phyloP scores from a whole-genome alignment of 345 rosid species.

The Hibiscus syriacus region DNA sequence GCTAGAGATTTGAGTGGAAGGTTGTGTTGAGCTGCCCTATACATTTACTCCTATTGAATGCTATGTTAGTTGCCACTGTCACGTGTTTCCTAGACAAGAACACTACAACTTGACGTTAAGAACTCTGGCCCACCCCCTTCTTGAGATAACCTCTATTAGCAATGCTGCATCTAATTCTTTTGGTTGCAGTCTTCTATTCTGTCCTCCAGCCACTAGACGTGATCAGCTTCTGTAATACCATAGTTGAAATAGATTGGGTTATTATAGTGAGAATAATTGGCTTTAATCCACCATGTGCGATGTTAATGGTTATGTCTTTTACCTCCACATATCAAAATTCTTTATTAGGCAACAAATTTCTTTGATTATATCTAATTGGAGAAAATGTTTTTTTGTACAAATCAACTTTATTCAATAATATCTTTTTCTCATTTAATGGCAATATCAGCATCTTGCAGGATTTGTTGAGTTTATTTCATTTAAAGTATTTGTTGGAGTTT shows the following conservation, averaged over 20 bases:
- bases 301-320: background rate
- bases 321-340: background rate
- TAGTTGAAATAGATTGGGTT: background rate
- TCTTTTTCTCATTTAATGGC: background rate
- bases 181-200: no score
- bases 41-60: no score
- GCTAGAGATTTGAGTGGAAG: no score
- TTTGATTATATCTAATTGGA: background rate
- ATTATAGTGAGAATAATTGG: background rate
- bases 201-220: no score
- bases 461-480: background rate
- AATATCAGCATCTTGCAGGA: background rate
- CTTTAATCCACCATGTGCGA: background rate
- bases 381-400: background rate
- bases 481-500: background rate
- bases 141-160: no score
- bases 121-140: no score
- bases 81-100: no score
- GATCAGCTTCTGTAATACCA: no score
- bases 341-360: background rate
- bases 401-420: background rate
- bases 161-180: no score
- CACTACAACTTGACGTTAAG: no score
- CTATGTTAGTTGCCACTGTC: no score
- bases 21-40: no score